Evolutionary conservation across 2,329 filamentous ascomycete genomes (phyloP).

Genomic region (Colletotrichum tofieldiae): DNA sequence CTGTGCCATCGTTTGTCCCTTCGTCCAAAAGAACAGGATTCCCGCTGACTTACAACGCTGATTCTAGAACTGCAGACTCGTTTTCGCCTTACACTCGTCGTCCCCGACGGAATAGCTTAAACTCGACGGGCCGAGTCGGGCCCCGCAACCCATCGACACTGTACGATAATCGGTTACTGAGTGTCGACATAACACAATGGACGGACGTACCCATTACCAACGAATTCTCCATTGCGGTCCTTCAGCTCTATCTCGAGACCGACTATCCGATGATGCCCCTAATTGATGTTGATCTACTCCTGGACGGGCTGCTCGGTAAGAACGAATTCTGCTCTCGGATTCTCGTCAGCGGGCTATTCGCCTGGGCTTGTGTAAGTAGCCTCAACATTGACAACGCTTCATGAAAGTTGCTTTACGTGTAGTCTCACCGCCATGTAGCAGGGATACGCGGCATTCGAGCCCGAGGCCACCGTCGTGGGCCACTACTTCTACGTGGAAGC

Average conservation of each 20-base stretch:
- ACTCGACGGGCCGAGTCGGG: neutral
- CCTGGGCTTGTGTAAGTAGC: constrained; percentile 6
- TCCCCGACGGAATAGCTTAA: neutral
- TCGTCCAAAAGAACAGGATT: no score
- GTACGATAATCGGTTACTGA: neutral
- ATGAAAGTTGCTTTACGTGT: neutral
- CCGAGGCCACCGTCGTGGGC: neutral
- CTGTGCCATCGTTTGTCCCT: no score
- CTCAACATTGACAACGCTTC: neutral
- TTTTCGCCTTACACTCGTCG: no score
- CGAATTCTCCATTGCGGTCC: neutral
- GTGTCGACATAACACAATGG: neutral
- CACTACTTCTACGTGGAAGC: neutral
- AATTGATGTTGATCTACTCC: neutral
- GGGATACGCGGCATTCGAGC: neutral
- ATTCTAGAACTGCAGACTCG: neutral
- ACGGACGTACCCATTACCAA: neutral
- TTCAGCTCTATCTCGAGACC: no score
- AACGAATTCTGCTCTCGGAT: constrained; percentile 2
- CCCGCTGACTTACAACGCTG: no score
- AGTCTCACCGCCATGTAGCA: neutral
- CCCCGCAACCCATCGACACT: neutral
- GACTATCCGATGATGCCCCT: neutral
- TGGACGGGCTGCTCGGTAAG: neutral
- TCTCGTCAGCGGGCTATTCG: neutral